Conservation (phyloP, 1,139 yeast species). For the Protomyces arabidopsidicola region DNA sequence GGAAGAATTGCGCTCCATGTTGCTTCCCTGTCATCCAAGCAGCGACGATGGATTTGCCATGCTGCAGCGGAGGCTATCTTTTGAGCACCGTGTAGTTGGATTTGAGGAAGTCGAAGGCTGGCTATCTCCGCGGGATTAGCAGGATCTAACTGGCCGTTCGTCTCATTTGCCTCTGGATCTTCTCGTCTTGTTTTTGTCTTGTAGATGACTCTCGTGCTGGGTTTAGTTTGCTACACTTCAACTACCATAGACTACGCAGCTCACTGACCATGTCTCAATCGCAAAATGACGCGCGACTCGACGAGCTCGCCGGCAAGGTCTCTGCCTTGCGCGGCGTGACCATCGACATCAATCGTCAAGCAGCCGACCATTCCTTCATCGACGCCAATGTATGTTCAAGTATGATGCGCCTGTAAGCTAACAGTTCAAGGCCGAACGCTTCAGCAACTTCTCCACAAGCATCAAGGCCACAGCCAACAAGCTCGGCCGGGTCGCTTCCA, state of each 20-base stretch:
- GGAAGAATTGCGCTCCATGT: not conserved
- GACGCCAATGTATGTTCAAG: slow-evolving; percentile 38
- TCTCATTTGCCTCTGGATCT: not conserved
- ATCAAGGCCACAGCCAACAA: slow-evolving; percentile 25
- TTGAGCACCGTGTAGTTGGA: not conserved
- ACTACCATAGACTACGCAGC: not conserved
- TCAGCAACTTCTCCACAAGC: slow-evolving; percentile 6
- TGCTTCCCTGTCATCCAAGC: not conserved
- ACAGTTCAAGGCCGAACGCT: slow-evolving; percentile 15
- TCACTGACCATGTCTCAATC: slow-evolving; percentile 12
- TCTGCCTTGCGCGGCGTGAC: slow-evolving; percentile 59
- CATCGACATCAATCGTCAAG: slow-evolving; percentile 58
- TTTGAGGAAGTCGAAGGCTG: not conserved
- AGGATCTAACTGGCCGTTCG: not conserved
- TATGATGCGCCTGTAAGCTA: not conserved
- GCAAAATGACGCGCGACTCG: slow-evolving; percentile 56
- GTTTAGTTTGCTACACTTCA: not conserved
- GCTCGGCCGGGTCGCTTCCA: slow-evolving; percentile 12
- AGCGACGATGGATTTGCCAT: not conserved
- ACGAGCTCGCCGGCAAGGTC: slow-evolving; percentile 57
- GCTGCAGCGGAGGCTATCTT: not conserved
- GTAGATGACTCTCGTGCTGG: too few relatives aligned
- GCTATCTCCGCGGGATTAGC: not conserved
- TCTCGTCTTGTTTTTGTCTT: not conserved
- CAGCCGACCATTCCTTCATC: slow-evolving; percentile 55